Evolutionary conservation across 371 early-diverging fungal species (phyloP).

Genomic region (Smittium mucronatum): DNA sequence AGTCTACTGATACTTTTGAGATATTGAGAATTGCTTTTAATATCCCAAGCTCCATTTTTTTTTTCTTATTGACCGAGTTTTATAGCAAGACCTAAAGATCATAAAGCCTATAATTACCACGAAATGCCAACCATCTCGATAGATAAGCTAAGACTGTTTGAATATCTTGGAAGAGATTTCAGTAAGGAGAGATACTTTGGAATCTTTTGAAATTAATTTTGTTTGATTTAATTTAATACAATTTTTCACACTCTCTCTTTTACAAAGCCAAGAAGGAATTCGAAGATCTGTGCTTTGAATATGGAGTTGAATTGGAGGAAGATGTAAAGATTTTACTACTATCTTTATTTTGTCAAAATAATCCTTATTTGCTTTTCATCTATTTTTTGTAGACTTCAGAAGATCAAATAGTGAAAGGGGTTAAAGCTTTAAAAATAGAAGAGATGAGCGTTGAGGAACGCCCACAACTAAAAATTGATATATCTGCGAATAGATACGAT

Average conservation of each 20-base stretch:
- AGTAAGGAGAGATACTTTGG: slow-evolving; percentile 19
- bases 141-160: slow-evolving; percentile 77
- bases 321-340: slow-evolving; percentile 34
- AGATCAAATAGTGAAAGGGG: slow-evolving; percentile 33
- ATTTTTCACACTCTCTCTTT: not conserved
- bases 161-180: slow-evolving; percentile 63
- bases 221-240: not conserved
- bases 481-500: slow-evolving; percentile 98
- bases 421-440: slow-evolving; percentile 39
- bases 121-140: slow-evolving; percentile 91
- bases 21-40: too few species aligned
- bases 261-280: slow-evolving; percentile 58
- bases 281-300: slow-evolving; percentile 97
- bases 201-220: not conserved
- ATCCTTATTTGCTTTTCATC: not conserved
- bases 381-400: slow-evolving; percentile 57
- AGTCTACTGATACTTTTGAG: too few species aligned
- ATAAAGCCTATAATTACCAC: too few species aligned
- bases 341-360: slow-evolving; percentile 15
- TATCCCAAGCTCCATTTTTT: too few species aligned
- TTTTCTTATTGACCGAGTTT: too few species aligned
- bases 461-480: slow-evolving; percentile 91
- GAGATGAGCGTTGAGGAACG: slow-evolving; percentile 58
- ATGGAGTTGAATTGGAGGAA: slow-evolving; percentile 99
- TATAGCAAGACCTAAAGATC: too few species aligned